phyloP scores from a whole-genome alignment of 148 eudicot species.

The Polygonum aviculare region DNA sequence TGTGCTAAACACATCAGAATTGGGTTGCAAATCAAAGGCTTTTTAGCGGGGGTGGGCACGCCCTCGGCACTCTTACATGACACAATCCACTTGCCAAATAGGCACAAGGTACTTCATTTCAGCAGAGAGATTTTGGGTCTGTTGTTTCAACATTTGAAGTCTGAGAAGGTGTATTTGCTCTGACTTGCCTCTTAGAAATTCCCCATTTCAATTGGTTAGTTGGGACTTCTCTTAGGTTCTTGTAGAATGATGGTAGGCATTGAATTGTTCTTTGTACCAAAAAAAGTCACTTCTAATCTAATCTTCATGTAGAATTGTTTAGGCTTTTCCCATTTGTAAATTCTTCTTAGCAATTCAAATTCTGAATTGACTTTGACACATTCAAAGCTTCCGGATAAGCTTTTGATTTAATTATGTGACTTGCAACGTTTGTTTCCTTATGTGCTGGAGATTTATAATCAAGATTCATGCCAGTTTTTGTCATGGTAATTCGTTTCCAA shows the following conservation, averaged over 20 bases:
- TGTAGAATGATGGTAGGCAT: neutral
- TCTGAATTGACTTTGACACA: neutral
- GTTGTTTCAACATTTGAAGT: conserved; percentile 6
- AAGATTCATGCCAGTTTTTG: neutral
- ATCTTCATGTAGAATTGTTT: neutral
- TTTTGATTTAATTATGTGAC: neutral
- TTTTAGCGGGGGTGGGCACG: neutral
- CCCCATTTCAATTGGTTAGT: conserved; percentile 10
- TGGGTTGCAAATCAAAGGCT: neutral
- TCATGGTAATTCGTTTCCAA: no score
- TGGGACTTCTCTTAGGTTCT: conserved; percentile 5
- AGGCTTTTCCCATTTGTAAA: conserved; percentile 2
- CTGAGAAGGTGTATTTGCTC: conserved; percentile 12
- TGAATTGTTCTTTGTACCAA: neutral
- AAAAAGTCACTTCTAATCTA: neutral
- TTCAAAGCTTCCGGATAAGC: neutral
- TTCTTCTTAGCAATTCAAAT: neutral
- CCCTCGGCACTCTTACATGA: neutral
- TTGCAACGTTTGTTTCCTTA: neutral
- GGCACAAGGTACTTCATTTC: neutral
- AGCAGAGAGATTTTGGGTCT: neutral
- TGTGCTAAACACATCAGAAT: neutral
- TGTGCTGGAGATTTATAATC: neutral
- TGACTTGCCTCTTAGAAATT: conserved; percentile 10
- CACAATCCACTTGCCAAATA: neutral